Evolutionary conservation across 495 filamentous ascomycete genomes (phyloP), one percentile per base, ranked within the genome.

Genomic region (Xylaria telfairii): DNA sequence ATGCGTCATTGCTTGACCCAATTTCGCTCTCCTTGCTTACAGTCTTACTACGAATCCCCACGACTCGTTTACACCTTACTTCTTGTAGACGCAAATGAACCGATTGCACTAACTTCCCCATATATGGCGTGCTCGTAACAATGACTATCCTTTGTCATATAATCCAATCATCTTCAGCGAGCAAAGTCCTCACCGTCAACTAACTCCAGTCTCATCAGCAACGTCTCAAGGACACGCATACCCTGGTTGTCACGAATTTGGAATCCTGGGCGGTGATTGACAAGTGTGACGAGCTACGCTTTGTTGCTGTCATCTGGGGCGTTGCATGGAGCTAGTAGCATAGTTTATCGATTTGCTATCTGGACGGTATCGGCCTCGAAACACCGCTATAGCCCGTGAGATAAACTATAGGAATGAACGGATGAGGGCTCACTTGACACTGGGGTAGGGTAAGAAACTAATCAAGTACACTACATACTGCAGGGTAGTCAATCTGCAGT

Each of bases 101-200:
- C 4, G 39, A 69, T 69, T 69, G n/a, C 44, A 62, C 57, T 39
- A 69, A 19, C 15, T 61, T 62, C 56, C 57, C 44, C 19, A 15
- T 69, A 34, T 41, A 69, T 69, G 19, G 67, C 67, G 67, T 69
- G 67, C 56, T 69, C 49, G 10, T 4, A 44, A 17, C 37, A 26
- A n/a, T 21, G n/a, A 46, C 32, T 13, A 28, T 44, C 12, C 42
- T 13, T 1, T 51, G 10, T 28, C 26, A 1, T 34, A n/a, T 17
- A 34, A 30, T 32, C 64, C 64, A 67, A 67, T 56, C 49, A 67
- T 21, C 8, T 32, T 24, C 0, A 42, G 21, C 37, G n/a, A 42
- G 13, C 34, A 6, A 65, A 24, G 28, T 53, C 28, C 26, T 65
- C n/a, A 51, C 19, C 44, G 63, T 53, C 63, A 53, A 39, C 30